phyloP scores from a whole-genome alignment of 1,139 yeast genomes.

The Suhomyces choctaworum region DNA sequence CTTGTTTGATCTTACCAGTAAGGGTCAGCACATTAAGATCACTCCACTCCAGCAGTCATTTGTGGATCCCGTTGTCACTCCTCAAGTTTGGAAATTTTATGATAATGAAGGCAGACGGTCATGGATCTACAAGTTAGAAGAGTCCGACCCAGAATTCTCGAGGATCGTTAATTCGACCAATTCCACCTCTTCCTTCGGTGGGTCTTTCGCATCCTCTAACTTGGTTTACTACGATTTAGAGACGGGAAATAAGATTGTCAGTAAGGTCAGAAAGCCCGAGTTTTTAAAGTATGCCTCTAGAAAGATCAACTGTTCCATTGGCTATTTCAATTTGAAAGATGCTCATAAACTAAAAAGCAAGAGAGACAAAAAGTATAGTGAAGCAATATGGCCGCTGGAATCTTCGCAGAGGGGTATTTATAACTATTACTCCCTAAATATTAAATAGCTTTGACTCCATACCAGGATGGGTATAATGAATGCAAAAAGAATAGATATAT shows the following conservation, averaged over 20 bases:
- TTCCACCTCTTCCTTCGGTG: constrained; percentile 4
- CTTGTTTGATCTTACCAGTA: constrained; percentile 44
- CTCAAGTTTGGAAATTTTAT: constrained; percentile 52
- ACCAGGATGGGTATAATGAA: too few species aligned
- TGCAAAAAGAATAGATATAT: background rate
- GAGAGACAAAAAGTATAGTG: constrained; percentile 29
- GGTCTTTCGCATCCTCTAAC: constrained; percentile 21
- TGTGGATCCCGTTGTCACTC: constrained; percentile 26
- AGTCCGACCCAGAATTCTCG: constrained; percentile 34
- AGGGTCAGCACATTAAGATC: constrained; percentile 38
- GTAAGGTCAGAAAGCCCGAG: constrained; percentile 55
- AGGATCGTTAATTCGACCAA: constrained; percentile 27
- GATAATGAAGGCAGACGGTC: constrained; percentile 73
- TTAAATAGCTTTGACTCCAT: too few species aligned
- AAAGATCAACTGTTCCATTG: constrained; percentile 59
- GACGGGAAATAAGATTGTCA: constrained; percentile 64
- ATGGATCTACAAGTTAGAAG: constrained; percentile 68
- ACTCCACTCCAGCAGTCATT: constrained; percentile 32
- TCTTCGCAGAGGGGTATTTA: constrained; percentile 69
- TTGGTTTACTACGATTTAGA: constrained; percentile 59
- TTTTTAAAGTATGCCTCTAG: constrained; percentile 64
- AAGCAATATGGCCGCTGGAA: constrained; percentile 64
- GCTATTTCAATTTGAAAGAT: constrained; percentile 45
- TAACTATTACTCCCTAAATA: constrained; percentile 61
- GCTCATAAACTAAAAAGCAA: constrained; percentile 22